Base-by-base conservation (phyloP, 306 rosid genomes). In the Trifolium repens region DNA sequence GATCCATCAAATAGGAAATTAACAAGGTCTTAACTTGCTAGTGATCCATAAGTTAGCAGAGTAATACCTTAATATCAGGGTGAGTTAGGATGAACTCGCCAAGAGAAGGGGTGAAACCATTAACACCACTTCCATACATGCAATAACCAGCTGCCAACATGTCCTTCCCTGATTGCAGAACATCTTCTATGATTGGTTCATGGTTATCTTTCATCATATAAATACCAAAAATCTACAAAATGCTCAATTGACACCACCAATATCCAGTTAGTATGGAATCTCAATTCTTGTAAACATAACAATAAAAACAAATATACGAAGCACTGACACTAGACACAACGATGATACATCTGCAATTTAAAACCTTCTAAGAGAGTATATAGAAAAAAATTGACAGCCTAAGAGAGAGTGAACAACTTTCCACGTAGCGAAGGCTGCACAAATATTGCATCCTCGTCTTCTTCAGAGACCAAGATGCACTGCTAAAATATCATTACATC, bases 111-210 rank as follows among this genome's bases (percentile, higher is more conserved):
- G 97, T 91, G 89, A 91, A 94, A 65, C 98, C 97, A 78, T 91
- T 81, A 57, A 88, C 97, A 69, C 98, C 98, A 59, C 47, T 44
- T 76, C 99, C 97, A 47, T 94, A 94, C 97, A 94, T 92, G 88
- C 99, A 94, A 78, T 94, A 94, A 69, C 99, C 99, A 72, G 99
- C 97, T 61, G 99, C 99, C 69, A 92, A 19, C 99, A 92, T 92
- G 66, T 88, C 81, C 84, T 85, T 90, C 68, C 98, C 99, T 30
- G 99, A 96, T 85, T 85, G 96, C 88, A 94, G 69, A 75, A 92
- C 99, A 69, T 92, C 96, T 60, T 86, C 90, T 17, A 92, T 54
- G 39, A 69, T 60, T 67, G 99, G 93, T 76, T 92, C 96, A 13
- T 77, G 80, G 68, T 19, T 76, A 84, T 88, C 91, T 17, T 86